Conservation (phyloP, 2,329 filamentous ascomycete genomes). For the Trichoderma aggressivum region DNA sequence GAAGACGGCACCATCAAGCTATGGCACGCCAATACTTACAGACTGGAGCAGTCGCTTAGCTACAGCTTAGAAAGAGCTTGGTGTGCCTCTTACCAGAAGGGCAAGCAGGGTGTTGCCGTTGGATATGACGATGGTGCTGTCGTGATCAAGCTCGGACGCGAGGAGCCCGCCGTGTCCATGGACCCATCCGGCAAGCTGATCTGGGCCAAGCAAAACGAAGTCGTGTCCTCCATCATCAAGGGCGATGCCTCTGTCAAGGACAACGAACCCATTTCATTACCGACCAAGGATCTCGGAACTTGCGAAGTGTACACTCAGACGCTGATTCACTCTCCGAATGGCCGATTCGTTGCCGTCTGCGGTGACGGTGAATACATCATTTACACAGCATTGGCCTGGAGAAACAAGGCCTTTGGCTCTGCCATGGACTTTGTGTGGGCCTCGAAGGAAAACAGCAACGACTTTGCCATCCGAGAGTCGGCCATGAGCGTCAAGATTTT, state of each 20-base stretch:
- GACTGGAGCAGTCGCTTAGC: constrained; percentile 91
- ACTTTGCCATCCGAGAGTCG: constrained; percentile 95
- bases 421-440: constrained; percentile 97
- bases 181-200: constrained; percentile 93
- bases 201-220: constrained; percentile 93
- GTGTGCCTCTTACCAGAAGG: constrained; percentile 95
- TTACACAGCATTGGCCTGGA: constrained; percentile 92
- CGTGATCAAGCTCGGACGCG: constrained; percentile 94
- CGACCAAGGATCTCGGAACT: constrained; percentile 90
- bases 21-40: constrained; percentile 97
- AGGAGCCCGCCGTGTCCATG: constrained; percentile 98
- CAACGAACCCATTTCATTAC: constrained; percentile 77
- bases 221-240: constrained; percentile 92
- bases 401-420: constrained; percentile 95
- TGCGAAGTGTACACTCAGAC: constrained; percentile 97
- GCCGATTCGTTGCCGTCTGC: constrained; percentile 74
- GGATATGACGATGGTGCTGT: constrained; percentile 98
- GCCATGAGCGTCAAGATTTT: constrained; percentile 93
- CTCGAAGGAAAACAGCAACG: constrained; percentile 95
- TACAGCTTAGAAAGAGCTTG: constrained; percentile 95
- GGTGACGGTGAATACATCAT: constrained; percentile 99
- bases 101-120: constrained; percentile 89
- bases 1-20: constrained; percentile 97
- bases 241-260: constrained; percentile 81
- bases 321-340: constrained; percentile 92